Evolutionary conservation across 495 filamentous ascomycete genomes (phyloP), one percentile per base, ranked within the genome.

Genomic region (Filosporella fistucella): DNA sequence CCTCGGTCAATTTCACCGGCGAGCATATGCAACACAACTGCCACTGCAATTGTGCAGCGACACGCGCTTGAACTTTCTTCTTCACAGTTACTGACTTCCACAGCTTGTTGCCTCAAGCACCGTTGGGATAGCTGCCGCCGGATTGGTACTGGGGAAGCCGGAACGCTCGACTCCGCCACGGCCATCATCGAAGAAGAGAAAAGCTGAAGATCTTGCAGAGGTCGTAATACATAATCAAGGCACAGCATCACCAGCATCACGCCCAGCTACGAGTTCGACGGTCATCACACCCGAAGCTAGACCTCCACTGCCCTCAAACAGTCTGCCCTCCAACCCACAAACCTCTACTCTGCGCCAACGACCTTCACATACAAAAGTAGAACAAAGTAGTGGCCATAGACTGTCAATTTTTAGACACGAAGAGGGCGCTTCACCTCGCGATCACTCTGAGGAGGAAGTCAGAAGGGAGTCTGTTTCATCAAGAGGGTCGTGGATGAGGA

Each of bases 401-500:
- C 57, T 74, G 52, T 66, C 74, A 55, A 47, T 82, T 61, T 52
- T 65, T 32, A 68, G 64, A 49, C 64, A 60, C 48, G 57, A 63
- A 21, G 66, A 73, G 18, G 32, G 42, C n/a, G 45, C 51, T 12
- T 40, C 44, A 22, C 49, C 52, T 9, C 38, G 32, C 9, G 55
- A 51, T 10, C 39, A 48, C 38, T 57, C 51, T 28, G 63, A 62
- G 22, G 68, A 70, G 28, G 56, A 45, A n/a, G 26, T 18, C 29
- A 60, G 57, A 28, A 64, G 70, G 34, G 68, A 74, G 46, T 76
- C 76, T 2, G 49, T 75, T 9, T 80, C 78, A 16, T 76, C 77
- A 9, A 75, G 63, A 26, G 76, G 85, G 11, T 84, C 84, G n/a
- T 93, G 88, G 85, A 74, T 91, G 44, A 75, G 78, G 59, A 80